Base-by-base conservation (phyloP, 768 basidiomycete genomes). In the Gymnopilus dilepis region DNA sequence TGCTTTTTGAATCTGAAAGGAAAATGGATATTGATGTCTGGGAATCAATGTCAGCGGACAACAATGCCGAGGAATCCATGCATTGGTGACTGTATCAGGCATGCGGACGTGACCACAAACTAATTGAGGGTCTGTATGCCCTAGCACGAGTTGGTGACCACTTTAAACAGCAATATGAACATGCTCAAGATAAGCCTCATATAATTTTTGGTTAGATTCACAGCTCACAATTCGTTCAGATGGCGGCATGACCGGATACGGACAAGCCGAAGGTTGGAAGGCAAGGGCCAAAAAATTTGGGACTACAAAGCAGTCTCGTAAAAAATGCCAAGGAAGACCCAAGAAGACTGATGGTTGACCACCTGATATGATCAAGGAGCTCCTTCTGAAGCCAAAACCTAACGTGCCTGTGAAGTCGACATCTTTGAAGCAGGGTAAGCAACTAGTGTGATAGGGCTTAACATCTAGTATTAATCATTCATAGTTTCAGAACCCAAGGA, bases 31-130 rank as follows among this genome's bases (percentile, higher is more conserved):
- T 54, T 1, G 54, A 62, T 2, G 6, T 68, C 2, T 73, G 70
- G 70, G 56, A 69, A 1, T 56, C 63, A 6, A 47, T 74, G 4
- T 72, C 74, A 1, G 50, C 60, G 6, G 69, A 70, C 0, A 75
- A 66, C 1, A 75, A 75, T 62, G 70, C 74, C 1, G 68, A 74
- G 30, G 74, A 75, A 54, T 59, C 73, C 0, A 70, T 73, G 70
- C 69, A 75, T 53, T 72, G 63, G 64, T 70, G 69, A 55, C 42
- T 75, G 1, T 75, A 74, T 34, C 13, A 41, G 12, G 68, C 65
- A 2, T 53, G 59, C 58, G 71, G 71, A 0, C 56, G 47, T n/a
- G 30, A 67, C 19, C 69, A 70, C 33, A 6, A 24, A 4, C 61
- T 70, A 41, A 17, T 68, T 4, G 60, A 68, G n/a, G 67, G 65